Conservation (phyloP, 495 filamentous ascomycete genomes). For the Oleoguttula mirabilis region DNA sequence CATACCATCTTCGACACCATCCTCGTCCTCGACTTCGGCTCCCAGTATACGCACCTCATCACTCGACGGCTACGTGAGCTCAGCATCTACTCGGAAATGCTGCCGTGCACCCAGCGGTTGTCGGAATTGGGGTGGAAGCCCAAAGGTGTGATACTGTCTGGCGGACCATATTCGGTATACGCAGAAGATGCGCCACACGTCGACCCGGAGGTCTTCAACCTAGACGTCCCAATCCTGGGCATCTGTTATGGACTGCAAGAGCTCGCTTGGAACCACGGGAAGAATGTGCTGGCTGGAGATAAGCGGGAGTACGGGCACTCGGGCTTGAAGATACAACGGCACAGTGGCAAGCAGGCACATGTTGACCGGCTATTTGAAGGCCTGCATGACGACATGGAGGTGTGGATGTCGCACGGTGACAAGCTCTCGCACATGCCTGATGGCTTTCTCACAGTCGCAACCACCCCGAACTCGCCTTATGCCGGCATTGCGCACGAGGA, state of each 20-base stretch:
- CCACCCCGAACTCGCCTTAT: constrained; percentile 60
- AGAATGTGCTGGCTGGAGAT: constrained; percentile 62
- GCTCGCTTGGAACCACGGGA: constrained; percentile 60
- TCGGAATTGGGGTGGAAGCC: constrained; percentile 67
- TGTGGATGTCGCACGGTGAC: constrained; percentile 84
- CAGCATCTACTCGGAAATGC: constrained; percentile 83
- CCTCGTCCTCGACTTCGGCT: constrained; percentile 55
- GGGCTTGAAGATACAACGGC: constrained; percentile 38
- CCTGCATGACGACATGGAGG: constrained; percentile 51
- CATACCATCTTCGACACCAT: constrained; percentile 53
- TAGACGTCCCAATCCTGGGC: constrained; percentile 64
- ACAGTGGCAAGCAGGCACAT: constrained; percentile 40
- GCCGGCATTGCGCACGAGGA: constrained; percentile 67
- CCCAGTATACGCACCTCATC: constrained; percentile 61
- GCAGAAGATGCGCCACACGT: constrained; percentile 59
- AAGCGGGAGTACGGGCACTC: constrained; percentile 65
- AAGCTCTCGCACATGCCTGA: constrained; percentile 64
- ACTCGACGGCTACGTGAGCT: constrained; percentile 63
- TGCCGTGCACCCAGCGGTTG: constrained; percentile 82
- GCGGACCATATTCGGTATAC: constrained; percentile 67
- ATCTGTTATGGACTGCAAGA: constrained; percentile 78
- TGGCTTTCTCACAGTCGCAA: constrained; percentile 59
- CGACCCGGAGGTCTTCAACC: constrained; percentile 66
- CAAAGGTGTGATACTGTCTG: constrained; percentile 68
- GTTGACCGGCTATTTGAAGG: constrained; percentile 63